Base-by-base conservation (phyloP, 1,284 basidiomycete genomes). In the Afroboletus lepidellus region DNA sequence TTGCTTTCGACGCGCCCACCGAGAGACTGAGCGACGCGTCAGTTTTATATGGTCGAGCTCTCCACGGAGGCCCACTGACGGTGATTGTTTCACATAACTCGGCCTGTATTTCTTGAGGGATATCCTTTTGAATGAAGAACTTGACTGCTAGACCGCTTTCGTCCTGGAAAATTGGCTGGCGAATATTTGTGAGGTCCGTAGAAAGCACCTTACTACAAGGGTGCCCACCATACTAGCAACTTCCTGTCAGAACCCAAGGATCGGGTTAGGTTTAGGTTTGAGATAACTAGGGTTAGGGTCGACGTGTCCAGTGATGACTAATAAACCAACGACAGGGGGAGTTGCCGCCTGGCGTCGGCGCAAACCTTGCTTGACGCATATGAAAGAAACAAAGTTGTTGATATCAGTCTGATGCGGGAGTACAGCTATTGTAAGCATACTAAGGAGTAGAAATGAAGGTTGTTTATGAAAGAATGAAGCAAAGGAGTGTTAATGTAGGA, bases 111-210 rank as follows among this genome's bases (percentile, higher is more conserved):
- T 84, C 79, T 52, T 83, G 75, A 3, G 79, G 71, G n/a, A 90
- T 74, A 64, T 90, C 87, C 61, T 86, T 87, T 63, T 89, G 86
- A 32, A 90, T 79, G 67, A 90, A 90, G 66, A 90, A 90, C 64
- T 90, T 90, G 74, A 88, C 69, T 5, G 86, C 77, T 45, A 84
- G 65, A 37, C 83, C 81, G 60, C 75, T 79, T 52, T 64, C 69
- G 60, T 86, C 85, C 66, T 85, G 83, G 54, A 90, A 89, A 55
- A 89, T 82, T 46, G 81, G 80, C 78, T 79, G 48, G 27, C n/a
- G 20, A 38, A 34, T 33, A 15, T n/a, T 53, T 21, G 36, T 51
- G 47, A 54, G 39, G 39, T 33, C 39, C 42, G 49, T 16, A 21
- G 27, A 48, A 38, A 34, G n/a, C 29, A 41, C n/a, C 41, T 24